phyloP scores from a whole-genome alignment of 2,329 filamentous ascomycete genomes.

The Huntiella abstrusa region DNA sequence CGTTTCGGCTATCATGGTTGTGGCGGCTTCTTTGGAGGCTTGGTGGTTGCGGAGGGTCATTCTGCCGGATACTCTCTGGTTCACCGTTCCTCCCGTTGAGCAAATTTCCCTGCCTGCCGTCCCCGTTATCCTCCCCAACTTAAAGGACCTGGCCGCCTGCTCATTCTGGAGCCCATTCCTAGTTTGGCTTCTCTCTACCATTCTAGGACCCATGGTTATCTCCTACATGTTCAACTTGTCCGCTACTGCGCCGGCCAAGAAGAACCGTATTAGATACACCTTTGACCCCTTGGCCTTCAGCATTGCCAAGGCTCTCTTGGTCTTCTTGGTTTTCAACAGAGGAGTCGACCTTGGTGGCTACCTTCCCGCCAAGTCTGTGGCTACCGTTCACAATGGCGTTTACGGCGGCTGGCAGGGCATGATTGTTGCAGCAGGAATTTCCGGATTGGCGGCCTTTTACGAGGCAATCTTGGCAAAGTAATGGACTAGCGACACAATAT shows the following conservation, averaged over 20 bases:
- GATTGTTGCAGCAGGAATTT: conserved; percentile 48
- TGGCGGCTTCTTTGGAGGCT: conserved; percentile 51
- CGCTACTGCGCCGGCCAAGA: conserved; percentile 19
- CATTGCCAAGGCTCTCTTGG: conserved; percentile 65
- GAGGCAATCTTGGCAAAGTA: conserved; percentile 58
- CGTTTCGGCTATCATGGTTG: conserved; percentile 50
- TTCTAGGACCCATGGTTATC: conserved; percentile 48
- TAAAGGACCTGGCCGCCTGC: conserved; percentile 57
- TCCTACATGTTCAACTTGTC: conserved; percentile 89
- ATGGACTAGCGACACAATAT: conserved; percentile 1
- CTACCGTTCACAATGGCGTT: conserved; percentile 44
- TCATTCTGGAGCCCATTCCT: conserved; percentile 71
- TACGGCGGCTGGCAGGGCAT: conserved; percentile 55
- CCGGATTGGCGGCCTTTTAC: conserved; percentile 51
- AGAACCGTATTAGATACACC: conserved; percentile 31
- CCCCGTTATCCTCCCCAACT: conserved; percentile 54
- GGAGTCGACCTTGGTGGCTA: conserved; percentile 43
- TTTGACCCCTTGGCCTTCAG: conserved; percentile 84
- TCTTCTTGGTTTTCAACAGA: conserved; percentile 63
- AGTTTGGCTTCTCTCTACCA: conserved; percentile 56
- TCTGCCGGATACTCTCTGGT: conserved; percentile 51
- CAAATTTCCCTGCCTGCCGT: conserved; percentile 37
- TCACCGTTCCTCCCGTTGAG: conserved; percentile 47
- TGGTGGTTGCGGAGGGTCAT: conserved; percentile 50
- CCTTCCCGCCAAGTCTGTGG: conserved; percentile 39